Evolutionary conservation across 2,329 filamentous ascomycete genomes (phyloP).

Genomic region (Orbilia brochopaga): DNA sequence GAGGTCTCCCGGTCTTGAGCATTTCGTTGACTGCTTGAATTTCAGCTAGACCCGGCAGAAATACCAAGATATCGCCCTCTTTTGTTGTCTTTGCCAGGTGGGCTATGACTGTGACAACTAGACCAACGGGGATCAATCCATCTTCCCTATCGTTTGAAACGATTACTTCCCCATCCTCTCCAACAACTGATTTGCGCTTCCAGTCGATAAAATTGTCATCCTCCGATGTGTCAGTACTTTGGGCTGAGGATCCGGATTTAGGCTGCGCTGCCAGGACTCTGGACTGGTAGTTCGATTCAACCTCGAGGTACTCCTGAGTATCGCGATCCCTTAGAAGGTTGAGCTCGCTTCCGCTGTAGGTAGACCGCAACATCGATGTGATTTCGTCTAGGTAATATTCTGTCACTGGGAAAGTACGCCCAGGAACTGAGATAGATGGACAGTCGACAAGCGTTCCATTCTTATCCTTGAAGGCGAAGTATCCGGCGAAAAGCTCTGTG

Average conservation of each 20-base stretch:
- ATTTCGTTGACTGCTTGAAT: conserved; percentile 58
- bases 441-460: conserved; percentile 57
- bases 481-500: conserved; percentile 60
- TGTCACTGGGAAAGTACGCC: conserved; percentile 59
- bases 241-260: not conserved
- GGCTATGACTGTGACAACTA: conserved; percentile 60
- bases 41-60: conserved; percentile 60
- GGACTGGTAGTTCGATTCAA: conserved; percentile 43
- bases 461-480: conserved; percentile 58
- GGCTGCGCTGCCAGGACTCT: conserved; percentile 1
- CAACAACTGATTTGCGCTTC: conserved; percentile 56
- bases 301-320: conserved; percentile 55
- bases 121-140: conserved; percentile 58
- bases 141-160: conserved; percentile 57
- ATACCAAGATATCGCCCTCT: conserved; percentile 61
- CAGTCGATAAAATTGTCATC: conserved; percentile 58
- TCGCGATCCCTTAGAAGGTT: conserved; percentile 53
- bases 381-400: conserved; percentile 60
- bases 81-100: conserved; percentile 60
- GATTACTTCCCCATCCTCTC: conserved; percentile 53
- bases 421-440: conserved; percentile 60
- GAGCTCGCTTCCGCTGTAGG: conserved; percentile 53
- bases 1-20: conserved; percentile 55
- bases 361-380: conserved; percentile 55
- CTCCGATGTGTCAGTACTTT: conserved; percentile 32